Conservation (phyloP, 768 basidiomycete species). For the Stropharia rugosoannulata region DNA sequence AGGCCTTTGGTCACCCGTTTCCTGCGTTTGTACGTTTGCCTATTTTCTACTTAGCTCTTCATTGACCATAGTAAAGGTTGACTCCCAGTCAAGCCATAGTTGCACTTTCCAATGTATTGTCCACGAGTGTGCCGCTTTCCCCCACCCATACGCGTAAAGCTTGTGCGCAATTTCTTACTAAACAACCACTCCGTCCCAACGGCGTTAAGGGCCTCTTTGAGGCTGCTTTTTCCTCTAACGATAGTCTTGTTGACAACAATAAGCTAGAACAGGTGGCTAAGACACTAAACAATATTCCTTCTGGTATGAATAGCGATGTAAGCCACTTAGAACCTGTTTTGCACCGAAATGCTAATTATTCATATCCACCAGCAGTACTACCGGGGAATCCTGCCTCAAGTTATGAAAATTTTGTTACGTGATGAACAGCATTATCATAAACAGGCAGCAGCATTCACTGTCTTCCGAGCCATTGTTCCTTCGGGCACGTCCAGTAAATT, state of each 20-base stretch:
- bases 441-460: constrained; percentile 64
- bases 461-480: constrained; percentile 61
- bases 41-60: constrained; percentile 10
- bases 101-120: constrained; percentile 59
- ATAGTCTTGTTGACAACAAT: constrained; percentile 45
- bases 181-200: constrained; percentile 67
- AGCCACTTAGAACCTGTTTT: constrained; percentile 15
- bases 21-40: constrained; percentile 55
- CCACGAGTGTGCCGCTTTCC: constrained; percentile 37
- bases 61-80: constrained; percentile 41
- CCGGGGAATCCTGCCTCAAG: constrained; percentile 47
- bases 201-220: constrained; percentile 70
- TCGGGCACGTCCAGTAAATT: constrained; percentile 27
- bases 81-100: constrained; percentile 65
- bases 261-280: constrained; percentile 66
- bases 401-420: constrained; percentile 49
- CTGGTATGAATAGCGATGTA: constrained; percentile 54
- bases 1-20: constrained; percentile 55
- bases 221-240: constrained; percentile 68
- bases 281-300: constrained; percentile 64
- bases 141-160: constrained; percentile 55
- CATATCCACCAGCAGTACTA: constrained; percentile 57
- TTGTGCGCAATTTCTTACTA: constrained; percentile 63
- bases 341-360: constrained; percentile 2
- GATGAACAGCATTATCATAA: constrained; percentile 43